Evolutionary conservation across 2,329 filamentous ascomycete species (phyloP), one percentile per base, ranked within the genome.

Genomic region (Verticillium nubilum): DNA sequence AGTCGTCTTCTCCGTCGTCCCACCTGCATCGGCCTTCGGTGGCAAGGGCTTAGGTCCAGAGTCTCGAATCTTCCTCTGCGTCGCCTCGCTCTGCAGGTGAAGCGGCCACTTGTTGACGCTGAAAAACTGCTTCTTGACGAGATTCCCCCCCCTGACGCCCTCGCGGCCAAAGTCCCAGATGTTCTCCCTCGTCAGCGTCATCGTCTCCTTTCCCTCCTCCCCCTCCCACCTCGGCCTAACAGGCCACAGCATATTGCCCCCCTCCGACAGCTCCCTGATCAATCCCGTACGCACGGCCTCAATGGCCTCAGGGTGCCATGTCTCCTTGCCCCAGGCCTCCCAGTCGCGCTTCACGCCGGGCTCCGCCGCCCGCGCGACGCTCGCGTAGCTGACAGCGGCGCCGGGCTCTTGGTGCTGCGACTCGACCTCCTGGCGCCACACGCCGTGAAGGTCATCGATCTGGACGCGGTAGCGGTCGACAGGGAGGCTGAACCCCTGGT

Each of bases 31-130:
- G 1, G 23, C 2, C 3, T 7, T n/a, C 19, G 42, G 42, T 12
- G 42, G n/a, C 42, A 9, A 7, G 42, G 42, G 7, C 3, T 10
- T 50, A 7, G 42, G 42, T 19, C 42, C 42, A 4, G 42, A 50
- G 10, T n/a, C 42, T 23, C 58, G 35, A 58, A 79, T 73, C 19
- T 63, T 56, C 13, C 66, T 59, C 56, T 70, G 69, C n/a, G 62
- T 67, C 25, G 66, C 63, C 26, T 67, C 56, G 6, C 61, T 68
- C 63, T 80, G 76, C 57, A 77, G 66, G 27, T 74, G 65, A 23
- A 76, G 52, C 35, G 80, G 80, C 80, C 81, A 84, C 42, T 79
- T 74, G 65, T 77, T 71, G 52, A 83, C 67, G 62, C 70, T 67
- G 69, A 80, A 83, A 66, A 74, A 83, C 5, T 66, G 62, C 53